A percentile compares a stretch with the other conserved stretches of the same genome.
phyloP scores from a whole-genome alignment of 306 rosid species.

The Betula pendula region DNA sequence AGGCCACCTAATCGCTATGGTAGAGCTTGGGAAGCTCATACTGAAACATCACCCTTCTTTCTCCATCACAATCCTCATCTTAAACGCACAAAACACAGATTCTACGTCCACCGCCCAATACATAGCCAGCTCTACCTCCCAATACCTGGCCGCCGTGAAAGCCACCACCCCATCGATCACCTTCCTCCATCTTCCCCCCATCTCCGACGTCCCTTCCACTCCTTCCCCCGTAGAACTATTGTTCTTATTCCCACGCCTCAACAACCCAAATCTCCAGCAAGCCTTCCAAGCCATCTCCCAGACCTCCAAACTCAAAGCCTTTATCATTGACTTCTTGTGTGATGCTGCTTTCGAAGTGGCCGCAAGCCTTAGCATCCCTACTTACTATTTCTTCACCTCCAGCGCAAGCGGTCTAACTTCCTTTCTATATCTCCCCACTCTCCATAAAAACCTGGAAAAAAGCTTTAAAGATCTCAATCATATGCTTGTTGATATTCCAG shows the following conservation, averaged over 20 bases:
- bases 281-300: background rate
- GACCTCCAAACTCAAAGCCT: background rate
- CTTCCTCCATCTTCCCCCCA: background rate
- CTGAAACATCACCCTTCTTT: conserved; percentile 3
- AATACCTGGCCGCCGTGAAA: conserved; percentile 5
- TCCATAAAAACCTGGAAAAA: background rate
- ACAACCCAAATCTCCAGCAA: background rate
- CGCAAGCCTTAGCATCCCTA: background rate
- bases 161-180: conserved; percentile 1
- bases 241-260: background rate
- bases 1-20: conserved; percentile 26
- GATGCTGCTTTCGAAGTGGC: conserved; percentile 7
- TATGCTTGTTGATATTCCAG: no score
- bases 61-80: background rate
- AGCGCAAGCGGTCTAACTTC: background rate
- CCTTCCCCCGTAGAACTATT: background rate
- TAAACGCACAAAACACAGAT: background rate
- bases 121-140: background rate
- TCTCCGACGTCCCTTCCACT: background rate
- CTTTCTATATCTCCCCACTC: background rate
- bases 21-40: conserved; percentile 28
- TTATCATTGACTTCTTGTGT: background rate
- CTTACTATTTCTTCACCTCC: background rate
- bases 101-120: background rate
- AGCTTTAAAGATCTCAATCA: no score